phyloP scores from a whole-genome alignment of 306 rosid species.

The Castanopsis chinensis region DNA sequence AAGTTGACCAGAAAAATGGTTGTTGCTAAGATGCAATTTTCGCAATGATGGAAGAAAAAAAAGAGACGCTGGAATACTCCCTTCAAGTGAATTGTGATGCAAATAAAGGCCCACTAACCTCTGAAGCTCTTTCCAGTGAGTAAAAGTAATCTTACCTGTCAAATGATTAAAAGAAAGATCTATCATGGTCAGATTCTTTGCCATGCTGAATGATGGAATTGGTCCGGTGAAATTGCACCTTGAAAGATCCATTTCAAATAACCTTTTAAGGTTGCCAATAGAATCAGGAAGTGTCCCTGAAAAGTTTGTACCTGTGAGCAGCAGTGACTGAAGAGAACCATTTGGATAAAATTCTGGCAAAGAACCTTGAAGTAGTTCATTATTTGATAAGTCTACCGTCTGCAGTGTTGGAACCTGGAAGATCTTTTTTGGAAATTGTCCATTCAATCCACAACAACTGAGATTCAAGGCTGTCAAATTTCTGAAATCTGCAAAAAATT shows the following conservation, averaged over 20 bases:
- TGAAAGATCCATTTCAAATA: conserved; percentile 28
- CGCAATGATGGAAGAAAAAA: conserved; percentile 20
- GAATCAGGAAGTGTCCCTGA: conserved; percentile 27
- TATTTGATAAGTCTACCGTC: conserved; percentile 27
- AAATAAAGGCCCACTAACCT: conserved; percentile 18
- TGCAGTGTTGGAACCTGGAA: conserved; percentile 29
- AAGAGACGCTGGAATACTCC: conserved; percentile 24
- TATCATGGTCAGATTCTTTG: conserved; percentile 22
- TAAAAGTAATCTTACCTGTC: not conserved
- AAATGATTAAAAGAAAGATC: conserved; percentile 23
- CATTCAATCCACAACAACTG: conserved; percentile 9
- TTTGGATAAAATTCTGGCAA: conserved; percentile 31
- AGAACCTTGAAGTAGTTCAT: conserved; percentile 20
- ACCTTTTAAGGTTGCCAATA: conserved; percentile 14
- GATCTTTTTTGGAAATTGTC: conserved; percentile 28
- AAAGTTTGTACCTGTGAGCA: conserved; percentile 18
- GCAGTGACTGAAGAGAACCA: conserved; percentile 3
- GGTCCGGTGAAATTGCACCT: conserved; percentile 26
- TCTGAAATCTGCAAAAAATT: conserved; percentile 18
- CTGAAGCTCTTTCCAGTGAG: conserved; percentile 9
- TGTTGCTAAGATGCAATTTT: conserved; percentile 7
- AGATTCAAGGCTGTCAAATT: conserved; percentile 20
- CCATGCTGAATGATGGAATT: conserved; percentile 33
- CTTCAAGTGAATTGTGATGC: conserved; percentile 15
- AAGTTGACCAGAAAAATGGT: conserved; percentile 22